Base-by-base conservation (phyloP, 1,284 basidiomycete genomes). In the Cutaneotrichosporon cavernicola region DNA sequence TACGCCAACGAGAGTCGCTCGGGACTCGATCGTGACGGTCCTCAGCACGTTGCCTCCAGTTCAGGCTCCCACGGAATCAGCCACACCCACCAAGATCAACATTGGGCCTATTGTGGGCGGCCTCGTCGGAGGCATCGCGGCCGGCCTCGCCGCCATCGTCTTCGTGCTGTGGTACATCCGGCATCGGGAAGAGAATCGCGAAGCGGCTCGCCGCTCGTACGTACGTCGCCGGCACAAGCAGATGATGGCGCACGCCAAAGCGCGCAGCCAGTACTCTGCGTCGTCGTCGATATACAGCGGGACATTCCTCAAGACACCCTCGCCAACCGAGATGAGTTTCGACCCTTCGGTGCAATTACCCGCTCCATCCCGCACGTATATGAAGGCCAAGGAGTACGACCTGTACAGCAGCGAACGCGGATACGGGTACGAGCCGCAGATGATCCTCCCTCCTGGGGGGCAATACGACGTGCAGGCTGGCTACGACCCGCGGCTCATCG, bases 101-200 rank as follows among this genome's bases (percentile, higher is more conserved):
- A 26, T 68, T 38, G 72, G 67, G 1, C 66, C 73, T 7, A 70
- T 74, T 22, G 69, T 72, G 8, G 73, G 73, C n/a, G 73, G 71
- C 18, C 68, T 74, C 10, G 56, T 74, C 10, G 73, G 70, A 32
- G 73, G 73, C 9, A 63, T 74, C 36, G 70, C 58, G 2, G 71
- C 64, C 4, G 73, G 72, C 13, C 57, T 69, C 13, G 32, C 69
- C 13, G 58, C 67, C 26, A 63, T 63, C 47, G 67, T 52, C 5
- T 46, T 70, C 34, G 59, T 66, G 32, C 63, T 60, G 53, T 74
- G 65, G 63, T 57, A 26, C 50, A 18, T 63, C 5, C 67, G 67
- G 43, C 60, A 60, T 43, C 64, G 63, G 34, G 70, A 68, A 58
- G 58, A 58, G 47, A 64, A 66, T 40, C 60, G 67, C 58, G 69